A percentile compares a stretch with the other conserved stretches of the same genome.
Conservation (phyloP, 352 stramenopile genomes). For the Phytophthora europaea region DNA sequence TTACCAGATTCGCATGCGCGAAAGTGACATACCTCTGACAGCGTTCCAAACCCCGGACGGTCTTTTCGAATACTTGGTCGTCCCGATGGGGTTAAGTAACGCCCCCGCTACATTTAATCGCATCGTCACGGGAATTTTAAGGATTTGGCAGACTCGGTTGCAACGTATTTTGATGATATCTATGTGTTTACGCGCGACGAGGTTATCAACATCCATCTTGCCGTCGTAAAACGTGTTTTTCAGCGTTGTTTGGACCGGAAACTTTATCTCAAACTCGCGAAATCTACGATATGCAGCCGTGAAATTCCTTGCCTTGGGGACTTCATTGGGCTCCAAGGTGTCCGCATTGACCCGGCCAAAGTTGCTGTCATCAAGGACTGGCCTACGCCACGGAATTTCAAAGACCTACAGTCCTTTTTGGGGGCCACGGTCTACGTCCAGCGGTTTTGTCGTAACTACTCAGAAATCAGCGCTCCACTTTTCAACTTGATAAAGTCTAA, state of each 20-base stretch:
- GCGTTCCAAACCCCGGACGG: not conserved
- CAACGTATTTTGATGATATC: constrained; percentile 12
- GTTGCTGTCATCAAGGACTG: constrained; percentile 2
- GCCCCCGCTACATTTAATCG: not conserved
- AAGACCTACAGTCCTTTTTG: constrained; percentile 5
- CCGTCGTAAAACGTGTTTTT: constrained; percentile 4
- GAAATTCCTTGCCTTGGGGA: constrained; percentile 12
- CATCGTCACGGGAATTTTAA: not conserved
- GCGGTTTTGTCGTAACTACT: constrained; percentile 4
- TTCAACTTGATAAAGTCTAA: constrained; percentile 8
- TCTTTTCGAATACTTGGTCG: not conserved
- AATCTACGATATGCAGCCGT: constrained; percentile 14
- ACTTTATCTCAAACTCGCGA: constrained; percentile 7
- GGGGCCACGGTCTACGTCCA: constrained; percentile 4
- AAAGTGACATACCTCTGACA: not conserved
- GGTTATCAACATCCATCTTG: not conserved
- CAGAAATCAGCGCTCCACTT: not conserved
- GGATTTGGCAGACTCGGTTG: not conserved
- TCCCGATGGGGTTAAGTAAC: not conserved
- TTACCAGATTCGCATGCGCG: not conserved
- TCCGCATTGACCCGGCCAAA: constrained; percentile 12
- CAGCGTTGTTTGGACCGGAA: constrained; percentile 3
- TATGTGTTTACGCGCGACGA: constrained; percentile 7
- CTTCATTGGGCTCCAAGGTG: constrained; percentile 1
- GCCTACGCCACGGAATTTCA: constrained; percentile 1